phyloP scores from a whole-genome alignment of 768 basidiomycete genomes.

The Tulasnella sp. region DNA sequence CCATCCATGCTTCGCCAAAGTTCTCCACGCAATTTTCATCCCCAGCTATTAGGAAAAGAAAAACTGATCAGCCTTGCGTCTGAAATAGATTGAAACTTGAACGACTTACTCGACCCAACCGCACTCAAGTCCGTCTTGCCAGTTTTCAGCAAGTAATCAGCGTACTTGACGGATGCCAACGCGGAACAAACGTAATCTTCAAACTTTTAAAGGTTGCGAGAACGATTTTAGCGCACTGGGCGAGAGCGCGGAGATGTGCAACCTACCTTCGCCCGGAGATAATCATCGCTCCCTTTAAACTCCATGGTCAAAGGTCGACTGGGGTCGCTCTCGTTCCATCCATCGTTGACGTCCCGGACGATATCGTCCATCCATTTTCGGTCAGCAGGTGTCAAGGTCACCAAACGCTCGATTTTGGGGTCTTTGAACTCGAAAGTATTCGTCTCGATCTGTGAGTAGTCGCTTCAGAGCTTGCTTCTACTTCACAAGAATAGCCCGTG shows the following conservation, averaged over 20 bases:
- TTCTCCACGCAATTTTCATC: constrained; percentile 54
- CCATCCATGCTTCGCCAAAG: constrained; percentile 81
- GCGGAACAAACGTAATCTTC: constrained; percentile 91
- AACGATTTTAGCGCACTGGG: background rate
- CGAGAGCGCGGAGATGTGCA: background rate
- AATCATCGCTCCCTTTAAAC: constrained; percentile 97
- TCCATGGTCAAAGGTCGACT: constrained; percentile 46
- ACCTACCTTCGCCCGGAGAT: constrained; percentile 68
- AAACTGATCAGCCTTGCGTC: constrained; percentile 20
- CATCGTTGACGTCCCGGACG: constrained; percentile 71
- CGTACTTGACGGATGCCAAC: constrained; percentile 79
- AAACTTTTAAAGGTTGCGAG: constrained; percentile 38
- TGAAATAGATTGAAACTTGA: background rate
- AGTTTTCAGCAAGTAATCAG: constrained; percentile 65
- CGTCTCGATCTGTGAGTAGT: constrained; percentile 57
- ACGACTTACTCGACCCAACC: constrained; percentile 18
- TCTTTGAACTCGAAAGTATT: constrained; percentile 81
- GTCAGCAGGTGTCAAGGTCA: constrained; percentile 80
- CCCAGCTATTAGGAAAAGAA: constrained; percentile 20
- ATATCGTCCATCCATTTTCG: constrained; percentile 98
- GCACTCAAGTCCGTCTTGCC: constrained; percentile 41
- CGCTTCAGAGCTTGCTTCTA: background rate
- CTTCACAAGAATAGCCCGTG: background rate
- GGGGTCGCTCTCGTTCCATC: constrained; percentile 59
- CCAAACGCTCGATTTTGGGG: constrained; percentile 61